Evolutionary conservation across 139 green algal genomes (phyloP).

Genomic region (Diplosphaera chodatii): DNA sequence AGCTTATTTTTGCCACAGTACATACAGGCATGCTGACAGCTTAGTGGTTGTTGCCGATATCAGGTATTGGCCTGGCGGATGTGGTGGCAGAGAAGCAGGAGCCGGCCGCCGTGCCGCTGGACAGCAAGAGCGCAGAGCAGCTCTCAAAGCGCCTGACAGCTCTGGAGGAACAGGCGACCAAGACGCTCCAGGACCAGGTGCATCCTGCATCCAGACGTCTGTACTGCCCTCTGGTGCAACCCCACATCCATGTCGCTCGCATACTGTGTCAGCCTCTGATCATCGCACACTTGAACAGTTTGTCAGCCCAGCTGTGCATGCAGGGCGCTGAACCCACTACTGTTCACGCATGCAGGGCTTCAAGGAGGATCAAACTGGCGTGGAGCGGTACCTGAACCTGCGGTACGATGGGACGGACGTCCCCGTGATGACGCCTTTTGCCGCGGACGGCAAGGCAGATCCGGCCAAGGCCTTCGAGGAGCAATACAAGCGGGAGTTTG

Average conservation of each 20-base stretch:
- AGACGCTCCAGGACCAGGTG: constrained; percentile 44
- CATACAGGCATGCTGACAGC: too few relatives aligned
- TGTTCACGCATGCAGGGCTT: constrained; percentile 61
- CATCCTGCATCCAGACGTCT: background rate
- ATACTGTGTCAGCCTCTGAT: too few relatives aligned
- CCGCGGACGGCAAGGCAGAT: constrained; percentile 16
- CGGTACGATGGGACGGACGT: constrained; percentile 91
- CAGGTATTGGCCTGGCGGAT: constrained; percentile 87
- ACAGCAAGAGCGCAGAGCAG: background rate
- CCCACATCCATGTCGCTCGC: too few relatives aligned
- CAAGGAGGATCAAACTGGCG: constrained; percentile 33
- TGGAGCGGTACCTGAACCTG: constrained; percentile 83
- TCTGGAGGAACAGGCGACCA: constrained; percentile 36
- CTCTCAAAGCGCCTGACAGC: constrained; percentile 49
- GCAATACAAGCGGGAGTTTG: constrained; percentile 82
- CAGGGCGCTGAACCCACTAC: too few relatives aligned
- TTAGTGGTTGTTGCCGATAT: background rate
- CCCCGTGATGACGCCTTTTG: constrained; percentile 73
- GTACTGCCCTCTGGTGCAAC: too few relatives aligned
- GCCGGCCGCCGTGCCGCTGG: constrained; percentile 49
- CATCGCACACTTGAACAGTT: background rate
- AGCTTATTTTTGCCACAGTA: too few relatives aligned
- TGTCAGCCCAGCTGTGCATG: too few relatives aligned
- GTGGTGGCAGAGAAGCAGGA: constrained; percentile 82
- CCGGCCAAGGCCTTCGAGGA: constrained; percentile 33